Conservation (phyloP, 225 moss, liverwort and hornwort genomes). For the Sphagnum contortum region DNA sequence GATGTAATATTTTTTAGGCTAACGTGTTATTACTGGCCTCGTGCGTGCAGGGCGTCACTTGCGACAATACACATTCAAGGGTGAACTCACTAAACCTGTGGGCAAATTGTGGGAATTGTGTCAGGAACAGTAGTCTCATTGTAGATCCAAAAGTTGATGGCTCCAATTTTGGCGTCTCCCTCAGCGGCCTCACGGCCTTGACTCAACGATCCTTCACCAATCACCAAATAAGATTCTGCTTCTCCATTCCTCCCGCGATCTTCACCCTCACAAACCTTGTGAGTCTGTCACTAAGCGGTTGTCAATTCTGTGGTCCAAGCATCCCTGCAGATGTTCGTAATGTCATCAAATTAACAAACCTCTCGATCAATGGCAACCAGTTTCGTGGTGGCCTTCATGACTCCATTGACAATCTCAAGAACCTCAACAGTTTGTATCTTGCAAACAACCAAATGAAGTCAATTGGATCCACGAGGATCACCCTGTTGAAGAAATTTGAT, state of each 20-base stretch:
- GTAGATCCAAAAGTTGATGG: neutral
- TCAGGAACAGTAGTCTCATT: neutral
- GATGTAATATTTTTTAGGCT: too few species aligned
- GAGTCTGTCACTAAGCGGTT: neutral
- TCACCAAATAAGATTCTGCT: neutral
- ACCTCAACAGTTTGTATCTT: neutral
- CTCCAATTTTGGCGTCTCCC: neutral
- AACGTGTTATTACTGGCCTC: too few species aligned
- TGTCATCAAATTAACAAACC: neutral
- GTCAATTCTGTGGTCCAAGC: too few species aligned
- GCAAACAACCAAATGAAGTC: neutral
- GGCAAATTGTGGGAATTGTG: neutral
- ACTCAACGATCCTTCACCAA: neutral
- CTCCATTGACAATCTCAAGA: neutral
- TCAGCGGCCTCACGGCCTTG: constrained; percentile 1
- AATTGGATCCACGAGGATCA: constrained; percentile 2
- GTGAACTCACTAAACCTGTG: neutral
- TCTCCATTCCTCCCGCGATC: neutral
- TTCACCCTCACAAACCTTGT: constrained; percentile 3
- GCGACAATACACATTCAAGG: neutral
- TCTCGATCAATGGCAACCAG: too few species aligned
- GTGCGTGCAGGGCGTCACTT: neutral
- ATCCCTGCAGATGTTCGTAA: too few species aligned
- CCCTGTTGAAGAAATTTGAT: neutral
- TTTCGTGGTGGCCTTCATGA: neutral